Evolutionary conservation across 768 basidiomycete species (phyloP), one percentile per base, ranked within the genome.

Genomic region (Collybiopsis confluens): DNA sequence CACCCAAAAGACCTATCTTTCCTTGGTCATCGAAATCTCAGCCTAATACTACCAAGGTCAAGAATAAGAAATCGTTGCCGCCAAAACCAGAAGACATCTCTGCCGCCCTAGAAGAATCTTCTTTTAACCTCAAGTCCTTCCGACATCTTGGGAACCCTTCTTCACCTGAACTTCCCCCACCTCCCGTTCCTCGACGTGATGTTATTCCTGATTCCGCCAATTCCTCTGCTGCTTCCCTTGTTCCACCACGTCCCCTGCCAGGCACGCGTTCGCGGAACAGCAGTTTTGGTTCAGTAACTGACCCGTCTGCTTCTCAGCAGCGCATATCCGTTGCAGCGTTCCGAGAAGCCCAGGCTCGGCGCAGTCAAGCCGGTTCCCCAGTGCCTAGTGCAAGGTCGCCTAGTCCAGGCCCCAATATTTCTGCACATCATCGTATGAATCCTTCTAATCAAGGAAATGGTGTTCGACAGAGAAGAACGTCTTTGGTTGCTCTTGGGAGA

Each of bases 301-400:
- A 50, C 13, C 36, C 78, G 16, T 85, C 85, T 2, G 85, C 88
- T 37, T 73, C 81, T 4, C 83, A 83, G 1, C 88, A 88, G 57
- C 79, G 87, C 50, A 90, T 91, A 23, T 86, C 86, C 7, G 84
- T 91, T 28, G 89, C 87, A 2, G 89, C 89, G 2, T 91, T 91
- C 64, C 80, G 86, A 51, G 88, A 90, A 71, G 86, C 80, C 18
- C 86, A 88, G 53, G 85, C 87, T 3, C 72, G 87, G 38, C 75
- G 84, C 45, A 83, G 83, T 58, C 66, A 74, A 24, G 75, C 85
- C 11, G 80, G 77, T 49, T 87, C 85, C 0, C 86, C 87, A 9
- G 74, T 68, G 0, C 78, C 83, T 27, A 79, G 73, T 33, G 30
- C 50, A 18, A 74, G 70, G 43, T 77, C 72, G 10, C 72, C 73